Evolutionary conservation across 331 rosid genomes (phyloP).

Genomic region (Prunus yedoensis): DNA sequence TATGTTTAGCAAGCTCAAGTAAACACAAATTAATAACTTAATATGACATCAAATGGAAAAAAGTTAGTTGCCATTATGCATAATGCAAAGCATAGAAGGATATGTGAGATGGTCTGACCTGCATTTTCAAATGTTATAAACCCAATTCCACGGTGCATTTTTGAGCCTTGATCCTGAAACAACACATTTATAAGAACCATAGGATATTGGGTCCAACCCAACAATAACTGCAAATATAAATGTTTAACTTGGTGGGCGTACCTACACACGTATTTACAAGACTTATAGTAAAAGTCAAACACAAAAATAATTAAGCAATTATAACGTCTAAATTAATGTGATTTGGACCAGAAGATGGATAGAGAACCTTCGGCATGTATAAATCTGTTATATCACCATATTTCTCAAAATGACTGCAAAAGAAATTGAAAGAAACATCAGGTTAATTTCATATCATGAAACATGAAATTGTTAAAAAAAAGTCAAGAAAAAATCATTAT

Average conservation of each 20-base stretch:
- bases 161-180: constrained; percentile 88
- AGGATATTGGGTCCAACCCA: background rate
- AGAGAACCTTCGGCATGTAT: constrained; percentile 90
- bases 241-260: background rate
- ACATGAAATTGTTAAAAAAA: background rate
- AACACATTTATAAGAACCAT: background rate
- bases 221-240: background rate
- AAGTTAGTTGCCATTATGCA: background rate
- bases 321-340: background rate
- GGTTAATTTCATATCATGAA: constrained; percentile 9
- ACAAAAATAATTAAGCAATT: background rate
- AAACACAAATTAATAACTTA: background rate
- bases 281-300: background rate
- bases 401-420: constrained; percentile 93
- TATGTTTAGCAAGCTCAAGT: constrained; percentile 7
- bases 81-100: background rate
- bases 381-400: constrained; percentile 94
- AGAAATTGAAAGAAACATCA: background rate
- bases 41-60: background rate
- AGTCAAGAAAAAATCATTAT: background rate
- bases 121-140: constrained; percentile 91
- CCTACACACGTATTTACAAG: background rate
- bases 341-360: constrained; percentile 4
- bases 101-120: constrained; percentile 50
- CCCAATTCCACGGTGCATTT: constrained; percentile 91